phyloP scores from a whole-genome alignment of 2,329 filamentous ascomycete genomes.

The Pseudogymnoascus sp. region DNA sequence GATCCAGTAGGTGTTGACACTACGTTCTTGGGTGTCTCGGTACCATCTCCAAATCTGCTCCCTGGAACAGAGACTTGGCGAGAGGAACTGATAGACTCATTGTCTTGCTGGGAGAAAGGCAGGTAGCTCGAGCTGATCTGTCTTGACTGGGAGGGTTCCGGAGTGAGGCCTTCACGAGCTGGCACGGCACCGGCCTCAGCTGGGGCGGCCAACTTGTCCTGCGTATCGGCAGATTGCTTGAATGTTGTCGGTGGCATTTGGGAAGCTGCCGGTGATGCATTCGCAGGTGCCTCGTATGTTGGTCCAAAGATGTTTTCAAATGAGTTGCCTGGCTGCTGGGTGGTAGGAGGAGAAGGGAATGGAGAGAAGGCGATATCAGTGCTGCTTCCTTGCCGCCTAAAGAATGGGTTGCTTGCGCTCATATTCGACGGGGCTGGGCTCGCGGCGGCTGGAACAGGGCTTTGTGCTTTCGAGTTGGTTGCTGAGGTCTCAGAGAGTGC shows the following conservation, averaged over 20 bases:
- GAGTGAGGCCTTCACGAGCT: conserved; percentile 33
- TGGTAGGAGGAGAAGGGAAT: conserved; percentile 29
- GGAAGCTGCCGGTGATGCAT: conserved; percentile 33
- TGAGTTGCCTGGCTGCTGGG: conserved; percentile 49
- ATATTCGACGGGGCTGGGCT: conserved; percentile 62
- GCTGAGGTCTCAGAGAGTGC: conserved; percentile 42
- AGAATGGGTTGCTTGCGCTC: conserved; percentile 91
- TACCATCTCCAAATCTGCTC: conserved; percentile 48
- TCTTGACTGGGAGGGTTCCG: conserved; percentile 61
- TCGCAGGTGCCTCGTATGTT: conserved; percentile 42
- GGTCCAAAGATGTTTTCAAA: conserved; percentile 86
- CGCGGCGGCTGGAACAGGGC: conserved; percentile 39
- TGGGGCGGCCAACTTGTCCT: conserved; percentile 21
- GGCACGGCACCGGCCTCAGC: conserved; percentile 33
- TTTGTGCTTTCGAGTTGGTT: conserved; percentile 17
- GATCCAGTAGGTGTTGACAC: conserved; percentile 26
- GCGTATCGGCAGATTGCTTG: conserved; percentile 35
- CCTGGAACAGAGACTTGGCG: conserved; percentile 68
- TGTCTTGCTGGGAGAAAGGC: conserved; percentile 54
- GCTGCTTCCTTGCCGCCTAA: conserved; percentile 57
- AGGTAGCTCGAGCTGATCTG: conserved; percentile 72
- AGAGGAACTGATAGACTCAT: conserved; percentile 67
- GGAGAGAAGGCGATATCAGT: conserved; percentile 40
- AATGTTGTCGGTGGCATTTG: conserved; percentile 47
- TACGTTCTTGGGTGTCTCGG: conserved; percentile 31